Percentiles rank a stretch among this genome's conserved stretches.
Conservation (phyloP, 768 basidiomycete genomes). For the Pleurotus tuoliensis region DNA sequence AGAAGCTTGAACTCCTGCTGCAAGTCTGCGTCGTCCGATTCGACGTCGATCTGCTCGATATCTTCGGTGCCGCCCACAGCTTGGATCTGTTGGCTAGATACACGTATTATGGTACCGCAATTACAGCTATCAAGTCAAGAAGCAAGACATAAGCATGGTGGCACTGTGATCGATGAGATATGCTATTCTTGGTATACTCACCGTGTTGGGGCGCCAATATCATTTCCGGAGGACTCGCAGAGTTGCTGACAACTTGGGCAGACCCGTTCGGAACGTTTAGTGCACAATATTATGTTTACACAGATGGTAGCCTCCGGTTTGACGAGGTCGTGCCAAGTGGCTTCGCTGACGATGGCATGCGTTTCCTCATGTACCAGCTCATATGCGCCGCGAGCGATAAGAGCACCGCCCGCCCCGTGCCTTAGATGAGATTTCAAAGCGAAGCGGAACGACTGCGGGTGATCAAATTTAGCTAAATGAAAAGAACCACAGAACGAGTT, state of each 20-base stretch:
- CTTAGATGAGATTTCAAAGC: background rate
- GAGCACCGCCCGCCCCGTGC: background rate
- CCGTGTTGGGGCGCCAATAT: background rate
- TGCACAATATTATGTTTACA: background rate
- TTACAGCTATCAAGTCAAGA: background rate
- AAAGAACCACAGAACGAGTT: background rate
- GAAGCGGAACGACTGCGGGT: background rate
- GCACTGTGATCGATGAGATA: no score
- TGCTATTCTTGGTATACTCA: background rate
- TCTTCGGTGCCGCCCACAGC: background rate
- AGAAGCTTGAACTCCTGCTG: background rate
- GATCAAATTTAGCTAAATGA: background rate
- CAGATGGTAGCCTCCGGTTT: background rate
- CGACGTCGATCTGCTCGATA: background rate
- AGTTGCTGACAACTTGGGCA: background rate
- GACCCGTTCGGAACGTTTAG: background rate
- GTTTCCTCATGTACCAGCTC: background rate
- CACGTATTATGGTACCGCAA: background rate
- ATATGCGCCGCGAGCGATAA: background rate
- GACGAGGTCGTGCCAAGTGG: background rate
- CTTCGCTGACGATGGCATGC: background rate
- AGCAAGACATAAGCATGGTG: background rate
- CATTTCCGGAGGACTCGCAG: background rate
- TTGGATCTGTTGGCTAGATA: background rate
- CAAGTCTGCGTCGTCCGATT: background rate